Evolutionary conservation across 306 rosid species (phyloP).

Genomic region (Quercus engelmannii): DNA sequence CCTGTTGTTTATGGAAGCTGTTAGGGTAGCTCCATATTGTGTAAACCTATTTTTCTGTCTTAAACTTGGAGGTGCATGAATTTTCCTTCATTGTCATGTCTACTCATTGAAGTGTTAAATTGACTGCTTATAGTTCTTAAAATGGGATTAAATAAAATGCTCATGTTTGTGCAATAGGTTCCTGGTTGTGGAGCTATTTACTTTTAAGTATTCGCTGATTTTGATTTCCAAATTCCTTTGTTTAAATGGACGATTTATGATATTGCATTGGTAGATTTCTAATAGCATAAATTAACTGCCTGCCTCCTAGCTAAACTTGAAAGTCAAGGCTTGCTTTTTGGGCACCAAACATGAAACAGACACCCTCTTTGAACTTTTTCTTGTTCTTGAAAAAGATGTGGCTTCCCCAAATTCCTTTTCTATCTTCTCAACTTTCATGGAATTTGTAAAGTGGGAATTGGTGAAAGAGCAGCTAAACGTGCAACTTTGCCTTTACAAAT

Average conservation of each 20-base stretch:
- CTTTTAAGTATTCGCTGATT: neutral
- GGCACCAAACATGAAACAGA: neutral
- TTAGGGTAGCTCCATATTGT: neutral
- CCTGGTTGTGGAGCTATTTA: neutral
- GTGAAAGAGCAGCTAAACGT: neutral
- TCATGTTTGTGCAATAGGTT: neutral
- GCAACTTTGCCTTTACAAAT: neutral
- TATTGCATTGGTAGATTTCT: neutral
- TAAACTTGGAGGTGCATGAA: constrained; percentile 1
- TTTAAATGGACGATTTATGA: neutral
- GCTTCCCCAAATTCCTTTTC: neutral
- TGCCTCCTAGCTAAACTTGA: neutral
- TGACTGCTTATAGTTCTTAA: neutral
- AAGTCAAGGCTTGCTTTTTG: neutral
- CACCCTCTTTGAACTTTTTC: neutral
- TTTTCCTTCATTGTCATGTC: neutral
- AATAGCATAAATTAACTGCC: neutral
- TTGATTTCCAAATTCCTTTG: neutral
- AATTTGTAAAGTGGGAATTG: neutral
- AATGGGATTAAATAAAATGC: neutral
- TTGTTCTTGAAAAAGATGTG: neutral
- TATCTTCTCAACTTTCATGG: neutral
- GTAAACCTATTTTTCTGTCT: constrained; percentile 9
- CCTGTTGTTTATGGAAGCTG: constrained; percentile 11
- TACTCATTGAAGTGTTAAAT: neutral